phyloP scores from a whole-genome alignment of 768 basidiomycete genomes.

The Boletus sp. region DNA sequence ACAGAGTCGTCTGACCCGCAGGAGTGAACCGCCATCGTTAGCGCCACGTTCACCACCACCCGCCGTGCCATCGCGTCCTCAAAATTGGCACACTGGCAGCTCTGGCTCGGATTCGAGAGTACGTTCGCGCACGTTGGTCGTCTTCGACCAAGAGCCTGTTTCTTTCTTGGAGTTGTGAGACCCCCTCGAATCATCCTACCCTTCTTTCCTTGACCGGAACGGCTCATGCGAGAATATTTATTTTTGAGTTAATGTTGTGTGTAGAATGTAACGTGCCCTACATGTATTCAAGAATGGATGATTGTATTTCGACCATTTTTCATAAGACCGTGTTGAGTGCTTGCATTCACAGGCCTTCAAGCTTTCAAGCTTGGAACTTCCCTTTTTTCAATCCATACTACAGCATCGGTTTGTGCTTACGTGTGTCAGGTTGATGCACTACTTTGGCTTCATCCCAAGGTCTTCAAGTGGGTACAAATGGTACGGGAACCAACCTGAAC shows the following conservation, averaged over 20 bases:
- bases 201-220: neutral
- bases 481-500: too few species aligned
- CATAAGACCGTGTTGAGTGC: neutral
- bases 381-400: too few species aligned
- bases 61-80: neutral
- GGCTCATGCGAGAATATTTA: neutral
- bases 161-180: conserved; percentile 26
- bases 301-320: neutral
- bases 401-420: too few species aligned
- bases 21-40: neutral
- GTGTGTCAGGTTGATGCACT: too few species aligned
- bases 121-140: neutral
- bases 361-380: neutral
- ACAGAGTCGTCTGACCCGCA: neutral
- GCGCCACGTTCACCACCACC: neutral
- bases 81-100: neutral
- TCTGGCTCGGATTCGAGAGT: neutral
- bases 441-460: too few species aligned
- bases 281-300: neutral
- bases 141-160: conserved; percentile 19
- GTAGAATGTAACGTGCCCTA: neutral
- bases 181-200: neutral
- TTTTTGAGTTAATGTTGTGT: neutral
- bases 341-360: neutral
- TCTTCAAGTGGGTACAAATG: too few species aligned